Percentiles rank a stretch among this genome's conserved stretches.
Evolutionary conservation across 108 stramenopile genomes (phyloP).

Genomic region (Skeletonema potamos): DNA sequence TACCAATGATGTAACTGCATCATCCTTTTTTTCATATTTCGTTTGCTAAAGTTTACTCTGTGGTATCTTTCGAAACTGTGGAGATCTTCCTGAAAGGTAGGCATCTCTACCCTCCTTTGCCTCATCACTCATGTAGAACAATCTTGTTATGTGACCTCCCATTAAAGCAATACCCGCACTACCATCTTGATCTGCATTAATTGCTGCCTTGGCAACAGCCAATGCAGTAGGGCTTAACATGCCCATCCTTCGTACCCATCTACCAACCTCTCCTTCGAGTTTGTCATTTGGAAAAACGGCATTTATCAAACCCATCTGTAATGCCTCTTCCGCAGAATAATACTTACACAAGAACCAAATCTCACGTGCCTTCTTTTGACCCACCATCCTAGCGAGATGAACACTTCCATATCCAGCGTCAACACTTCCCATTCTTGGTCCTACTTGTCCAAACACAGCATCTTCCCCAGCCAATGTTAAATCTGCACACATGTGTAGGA

Average conservation of each 20-base stretch:
- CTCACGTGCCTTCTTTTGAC: constrained; percentile 94
- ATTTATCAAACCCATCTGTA: constrained; percentile 91
- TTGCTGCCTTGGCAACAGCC: constrained; percentile 88
- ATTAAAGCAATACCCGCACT: constrained; percentile 89
- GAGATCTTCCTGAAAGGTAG: constrained; percentile 87
- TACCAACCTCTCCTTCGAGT: constrained; percentile 81
- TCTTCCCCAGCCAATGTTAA: constrained; percentile 82
- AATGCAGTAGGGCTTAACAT: constrained; percentile 90
- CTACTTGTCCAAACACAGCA: constrained; percentile 92
- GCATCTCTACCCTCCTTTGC: constrained; percentile 91
- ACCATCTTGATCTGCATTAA: constrained; percentile 95
- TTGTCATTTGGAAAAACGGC: constrained; percentile 60
- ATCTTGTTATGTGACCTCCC: constrained; percentile 90
- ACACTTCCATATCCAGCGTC: constrained; percentile 94
- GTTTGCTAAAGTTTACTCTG: constrained; percentile 45
- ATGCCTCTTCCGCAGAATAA: constrained; percentile 85
- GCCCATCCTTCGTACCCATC: constrained; percentile 90
- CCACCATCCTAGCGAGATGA: constrained; percentile 85
- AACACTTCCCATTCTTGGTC: constrained; percentile 92
- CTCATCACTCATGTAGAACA: constrained; percentile 92
- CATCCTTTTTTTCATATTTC: too few relatives aligned
- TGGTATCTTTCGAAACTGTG: constrained; percentile 74
- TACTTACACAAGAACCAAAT: constrained; percentile 91
- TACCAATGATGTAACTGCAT: too few relatives aligned
- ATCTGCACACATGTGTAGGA: constrained; percentile 93